phyloP scores from a whole-genome alignment of 2,329 filamentous ascomycete species.

The Colletotrichum acutatum region DNA sequence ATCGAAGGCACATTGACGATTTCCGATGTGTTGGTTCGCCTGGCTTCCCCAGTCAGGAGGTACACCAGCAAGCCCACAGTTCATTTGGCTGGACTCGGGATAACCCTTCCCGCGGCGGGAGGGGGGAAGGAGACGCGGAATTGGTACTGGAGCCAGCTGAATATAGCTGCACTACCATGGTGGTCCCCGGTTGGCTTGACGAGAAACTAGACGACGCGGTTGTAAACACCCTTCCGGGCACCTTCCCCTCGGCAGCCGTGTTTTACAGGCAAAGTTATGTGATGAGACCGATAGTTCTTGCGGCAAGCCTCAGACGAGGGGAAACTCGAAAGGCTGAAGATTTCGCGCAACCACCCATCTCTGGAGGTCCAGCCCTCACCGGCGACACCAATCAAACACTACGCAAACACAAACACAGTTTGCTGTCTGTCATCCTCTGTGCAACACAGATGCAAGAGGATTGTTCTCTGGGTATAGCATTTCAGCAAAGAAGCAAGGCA shows the following conservation, averaged over 20 bases:
- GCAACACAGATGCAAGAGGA: not conserved
- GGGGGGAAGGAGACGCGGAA: constrained; percentile 12
- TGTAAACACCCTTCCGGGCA: constrained; percentile 1
- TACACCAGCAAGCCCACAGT: not conserved
- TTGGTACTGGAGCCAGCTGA: not conserved
- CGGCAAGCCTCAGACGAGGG: not conserved
- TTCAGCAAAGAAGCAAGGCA: not conserved
- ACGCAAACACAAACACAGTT: not conserved
- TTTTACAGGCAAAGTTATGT: constrained; percentile 28
- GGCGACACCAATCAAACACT: not conserved
- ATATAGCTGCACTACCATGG: constrained; percentile 16
- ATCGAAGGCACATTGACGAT: not conserved
- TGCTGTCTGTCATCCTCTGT: not conserved
- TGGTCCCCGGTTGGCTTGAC: constrained; percentile 2
- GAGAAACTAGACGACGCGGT: constrained; percentile 9
- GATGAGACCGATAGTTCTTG: not conserved
- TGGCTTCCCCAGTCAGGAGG: not conserved
- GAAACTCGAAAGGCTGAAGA: not conserved
- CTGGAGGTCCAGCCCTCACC: not conserved
- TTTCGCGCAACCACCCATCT: not conserved
- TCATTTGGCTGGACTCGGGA: constrained; percentile 8
- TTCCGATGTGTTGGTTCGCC: not conserved
- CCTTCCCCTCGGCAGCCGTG: constrained; percentile 25
- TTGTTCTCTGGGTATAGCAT: not conserved
- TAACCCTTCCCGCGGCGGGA: constrained; percentile 14